Evolutionary conservation across 495 filamentous ascomycete species (phyloP).

Genomic region (Tuber aestivum): DNA sequence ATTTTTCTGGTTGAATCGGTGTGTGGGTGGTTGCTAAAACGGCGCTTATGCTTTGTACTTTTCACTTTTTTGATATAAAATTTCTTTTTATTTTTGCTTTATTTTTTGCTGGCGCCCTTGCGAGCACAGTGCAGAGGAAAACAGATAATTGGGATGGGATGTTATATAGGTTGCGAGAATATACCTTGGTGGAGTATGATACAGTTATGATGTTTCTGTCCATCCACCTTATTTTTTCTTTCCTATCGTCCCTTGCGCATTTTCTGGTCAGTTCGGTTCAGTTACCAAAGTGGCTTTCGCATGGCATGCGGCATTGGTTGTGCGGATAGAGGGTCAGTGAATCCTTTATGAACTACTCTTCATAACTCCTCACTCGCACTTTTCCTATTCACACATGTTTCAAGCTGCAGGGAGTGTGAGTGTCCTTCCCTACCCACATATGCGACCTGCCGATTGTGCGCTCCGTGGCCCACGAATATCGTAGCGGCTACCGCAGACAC

Average conservation of each 20-base stretch:
- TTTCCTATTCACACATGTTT: background rate
- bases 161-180: background rate
- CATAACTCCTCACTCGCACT: background rate
- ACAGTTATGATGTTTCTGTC: background rate
- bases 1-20: background rate
- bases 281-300: background rate
- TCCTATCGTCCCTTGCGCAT: background rate
- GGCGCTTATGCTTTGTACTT: background rate
- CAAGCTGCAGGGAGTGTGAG: background rate
- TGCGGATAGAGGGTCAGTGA: background rate
- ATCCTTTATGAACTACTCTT: background rate
- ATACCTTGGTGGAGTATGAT: background rate
- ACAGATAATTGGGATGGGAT: background rate
- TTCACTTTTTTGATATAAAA: background rate
- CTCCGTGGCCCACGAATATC: background rate
- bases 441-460: background rate
- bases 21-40: slow-evolving; percentile 3
- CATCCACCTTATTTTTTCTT: background rate
- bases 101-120: background rate
- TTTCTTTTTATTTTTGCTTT: background rate
- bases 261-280: background rate
- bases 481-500: too few species aligned
- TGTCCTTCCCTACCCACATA: background rate
- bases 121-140: background rate
- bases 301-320: background rate